Conservation (phyloP, 257 asterid genomes). For the Scutellaria barbata region DNA sequence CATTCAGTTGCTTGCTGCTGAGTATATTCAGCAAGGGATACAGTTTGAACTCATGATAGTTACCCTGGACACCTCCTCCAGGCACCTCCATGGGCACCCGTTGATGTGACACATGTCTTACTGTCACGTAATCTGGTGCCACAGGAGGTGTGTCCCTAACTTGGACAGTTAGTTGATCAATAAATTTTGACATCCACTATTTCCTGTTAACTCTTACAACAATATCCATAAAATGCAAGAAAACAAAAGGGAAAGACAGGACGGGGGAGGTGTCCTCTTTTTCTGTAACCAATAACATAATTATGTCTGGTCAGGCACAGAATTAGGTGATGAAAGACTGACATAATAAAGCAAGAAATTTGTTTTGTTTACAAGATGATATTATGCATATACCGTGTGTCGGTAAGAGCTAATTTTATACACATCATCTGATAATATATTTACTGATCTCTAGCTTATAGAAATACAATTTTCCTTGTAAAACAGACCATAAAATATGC, state of each 20-base stretch:
- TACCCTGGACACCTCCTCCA: no score
- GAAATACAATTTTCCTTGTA: conserved; percentile 27
- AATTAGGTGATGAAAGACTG: not conserved
- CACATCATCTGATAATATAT: not conserved
- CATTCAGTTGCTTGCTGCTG: conserved; percentile 25
- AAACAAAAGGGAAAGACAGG: not conserved
- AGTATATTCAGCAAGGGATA: conserved; percentile 4
- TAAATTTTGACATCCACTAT: conserved; percentile 8
- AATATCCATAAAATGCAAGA: not conserved
- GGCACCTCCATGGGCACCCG: no score
- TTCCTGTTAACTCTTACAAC: conserved; percentile 18
- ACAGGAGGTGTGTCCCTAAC: no score
- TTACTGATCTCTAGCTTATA: not conserved
- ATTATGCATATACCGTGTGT: not conserved
- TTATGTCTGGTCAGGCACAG: conserved; percentile 8
- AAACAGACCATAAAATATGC: conserved; percentile 23
- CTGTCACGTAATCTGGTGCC: no score
- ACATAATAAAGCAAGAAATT: conserved; percentile 18
- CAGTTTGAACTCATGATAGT: conserved; percentile 31
- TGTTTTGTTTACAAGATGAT: not conserved
- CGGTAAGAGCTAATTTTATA: conserved; percentile 7
- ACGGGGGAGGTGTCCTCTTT: not conserved
- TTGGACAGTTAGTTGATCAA: conserved; percentile 2
- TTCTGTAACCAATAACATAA: not conserved
- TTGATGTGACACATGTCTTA: no score